Evolutionary conservation across 305 asterid genomes (phyloP).

Genomic region (Fraxinus floribunda): DNA sequence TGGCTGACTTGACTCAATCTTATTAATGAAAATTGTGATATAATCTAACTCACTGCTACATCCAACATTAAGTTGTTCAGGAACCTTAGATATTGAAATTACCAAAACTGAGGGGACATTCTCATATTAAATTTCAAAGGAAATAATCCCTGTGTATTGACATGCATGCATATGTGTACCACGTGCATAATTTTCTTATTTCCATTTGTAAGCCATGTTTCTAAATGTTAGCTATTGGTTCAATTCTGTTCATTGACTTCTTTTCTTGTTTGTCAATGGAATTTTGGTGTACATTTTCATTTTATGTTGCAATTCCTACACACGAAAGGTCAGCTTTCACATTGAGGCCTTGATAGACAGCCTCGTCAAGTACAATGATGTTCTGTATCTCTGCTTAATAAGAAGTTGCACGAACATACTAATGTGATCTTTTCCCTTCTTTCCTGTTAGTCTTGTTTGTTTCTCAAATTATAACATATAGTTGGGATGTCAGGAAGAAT

Average conservation of each 20-base stretch:
- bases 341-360: background rate
- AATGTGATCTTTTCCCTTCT: background rate
- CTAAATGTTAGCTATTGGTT: background rate
- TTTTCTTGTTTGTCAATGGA: background rate
- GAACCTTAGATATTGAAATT: background rate
- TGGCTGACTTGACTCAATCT: background rate
- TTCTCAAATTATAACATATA: background rate
- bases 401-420: background rate
- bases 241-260: background rate
- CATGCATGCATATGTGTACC: background rate
- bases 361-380: background rate
- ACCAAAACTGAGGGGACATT: background rate
- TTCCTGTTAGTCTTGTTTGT: background rate
- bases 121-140: background rate
- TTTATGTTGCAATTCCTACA: background rate
- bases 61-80: background rate
- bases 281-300: background rate
- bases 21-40: background rate
- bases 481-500: background rate
- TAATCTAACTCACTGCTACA: background rate
- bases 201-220: background rate
- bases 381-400: background rate
- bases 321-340: background rate
- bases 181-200: background rate
- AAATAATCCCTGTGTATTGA: background rate